Evolutionary conservation across 768 basidiomycete genomes (phyloP).

Genomic region (Lentinula sp.): DNA sequence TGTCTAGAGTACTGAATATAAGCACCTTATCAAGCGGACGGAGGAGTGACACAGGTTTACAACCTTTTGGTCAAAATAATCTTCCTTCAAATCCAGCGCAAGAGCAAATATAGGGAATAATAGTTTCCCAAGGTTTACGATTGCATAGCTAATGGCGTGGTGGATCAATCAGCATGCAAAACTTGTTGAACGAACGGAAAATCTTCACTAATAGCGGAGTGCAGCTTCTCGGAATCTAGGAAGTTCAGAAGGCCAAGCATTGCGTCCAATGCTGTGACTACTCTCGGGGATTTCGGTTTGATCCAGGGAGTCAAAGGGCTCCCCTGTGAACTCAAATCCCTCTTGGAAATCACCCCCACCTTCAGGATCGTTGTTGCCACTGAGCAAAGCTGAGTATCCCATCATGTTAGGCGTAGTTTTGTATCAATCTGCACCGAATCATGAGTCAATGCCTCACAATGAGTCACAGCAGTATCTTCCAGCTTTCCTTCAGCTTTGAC

Average conservation of each 20-base stretch:
- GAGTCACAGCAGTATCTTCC: background rate
- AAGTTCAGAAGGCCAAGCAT: constrained; percentile 70
- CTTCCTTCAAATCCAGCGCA: constrained; percentile 51
- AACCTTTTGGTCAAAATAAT: constrained; percentile 69
- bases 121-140: constrained; percentile 43
- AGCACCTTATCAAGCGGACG: background rate
- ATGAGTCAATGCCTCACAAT: background rate
- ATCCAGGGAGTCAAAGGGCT: constrained; percentile 21
- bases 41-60: background rate
- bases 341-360: constrained; percentile 86
- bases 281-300: background rate
- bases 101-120: constrained; percentile 70
- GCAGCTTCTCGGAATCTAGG: constrained; percentile 55
- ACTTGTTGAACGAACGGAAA: background rate
- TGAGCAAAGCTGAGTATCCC: constrained; percentile 65
- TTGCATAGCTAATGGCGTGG: constrained; percentile 36
- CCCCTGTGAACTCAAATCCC: constrained; percentile 83
- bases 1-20: constrained; percentile 31
- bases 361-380: constrained; percentile 71
- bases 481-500: constrained; percentile 57
- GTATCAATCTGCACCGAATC: constrained; percentile 50
- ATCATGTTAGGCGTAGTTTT: constrained; percentile 66
- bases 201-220: constrained; percentile 58
- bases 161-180: background rate
- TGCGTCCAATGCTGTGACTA: constrained; percentile 48